Evolutionary conservation across 148 eudicot species (phyloP), one percentile per base, ranked within the genome.

Genomic region (Rhododendron ovatum): DNA sequence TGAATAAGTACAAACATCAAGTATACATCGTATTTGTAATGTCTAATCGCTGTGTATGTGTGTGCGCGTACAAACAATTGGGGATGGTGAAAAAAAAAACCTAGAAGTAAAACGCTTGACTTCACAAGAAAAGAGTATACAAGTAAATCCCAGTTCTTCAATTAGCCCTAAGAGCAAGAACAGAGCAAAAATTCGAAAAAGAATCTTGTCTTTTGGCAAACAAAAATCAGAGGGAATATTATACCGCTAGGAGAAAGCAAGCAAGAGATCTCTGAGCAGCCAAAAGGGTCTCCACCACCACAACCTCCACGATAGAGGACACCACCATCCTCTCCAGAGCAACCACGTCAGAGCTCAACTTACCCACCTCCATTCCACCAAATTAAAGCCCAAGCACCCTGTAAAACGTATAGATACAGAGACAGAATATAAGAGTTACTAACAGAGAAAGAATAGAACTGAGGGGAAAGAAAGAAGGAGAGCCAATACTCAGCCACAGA

Each of bases 191-290:
- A 81, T 35, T 50, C 22, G 50, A 41, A 85, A 63, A 6, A 87
- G 79, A 90, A 84, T 81, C 78, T n/a, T 17, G 28, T 90, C 84
- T 65, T 83, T 75, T 12, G 13, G 79, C 67, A 75, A 85, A 33
- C 13, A 75, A 28, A 43, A 20, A 51, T 35, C 43, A 69, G 45
- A 41, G 24, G 51, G 45, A 78, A 83, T 75, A 30, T 5, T 35
- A 87, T 92, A 92, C 95, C 96, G 88, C 74, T 41, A 91, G 55
- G 69, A 94, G 91, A 85, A 93, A 84, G 86, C 84, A 89, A 89
- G 90, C 83, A 76, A 93, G 89, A 86, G 95, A 87, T 84, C 90
- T 93, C 77, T 92, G 92, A 88, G 93, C 91, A 84, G 93, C 86
- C 87, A 93, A 87, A 86, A 93, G 84, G 55, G 96, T 84, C 11